Evolutionary conservation across 306 rosid genomes (phyloP), one percentile per base, ranked within the genome.

Genomic region (Medicago arabica): DNA sequence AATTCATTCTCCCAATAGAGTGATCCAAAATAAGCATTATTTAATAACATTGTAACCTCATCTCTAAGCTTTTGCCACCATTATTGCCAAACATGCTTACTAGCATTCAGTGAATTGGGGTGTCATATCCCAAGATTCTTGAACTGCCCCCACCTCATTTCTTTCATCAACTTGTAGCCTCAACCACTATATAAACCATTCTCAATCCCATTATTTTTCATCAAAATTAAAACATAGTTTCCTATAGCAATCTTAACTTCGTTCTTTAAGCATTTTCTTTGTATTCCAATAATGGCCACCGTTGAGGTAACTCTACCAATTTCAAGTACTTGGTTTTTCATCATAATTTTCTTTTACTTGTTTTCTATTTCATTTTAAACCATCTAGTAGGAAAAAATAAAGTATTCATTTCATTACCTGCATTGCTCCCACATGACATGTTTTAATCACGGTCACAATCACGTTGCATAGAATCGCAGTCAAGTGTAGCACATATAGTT

Each of bases 51-150:
- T 50, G 8, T 49, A 54, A 82, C 74, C 85, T 47, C 78, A 78
- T 80, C 76, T 71, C 84, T 47, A 81, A 51, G 81, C 69, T 66
- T 60, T 82, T 75, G 83, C 72, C 74, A 74, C 80, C 86, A 86
- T 80, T 73, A 80, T 86, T 77, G 78, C 80, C 82, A 71, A 82
- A 80, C 89, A 83, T 76, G 85, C 83, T 63, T 54, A 59, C 39
- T 75, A 18, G 31, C 70, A 82, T 78, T 87, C 66, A 69, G 86
- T 78, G 83, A 81, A 73, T 69, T 69, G 57, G 72, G 75, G 72
- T 17, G 92, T 88, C 89, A 85, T 79, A 87, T 91, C 89, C 86
- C 88, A 89, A 89, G 88, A 89, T 87, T 89, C 92, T 86, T 80
- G 74, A 62, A 25, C 6, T 67, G 78, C 75, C 72, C 82, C 81